Conservation (phyloP, 371 early-diverging fungal species). For the Rhizopus stolonifer region DNA sequence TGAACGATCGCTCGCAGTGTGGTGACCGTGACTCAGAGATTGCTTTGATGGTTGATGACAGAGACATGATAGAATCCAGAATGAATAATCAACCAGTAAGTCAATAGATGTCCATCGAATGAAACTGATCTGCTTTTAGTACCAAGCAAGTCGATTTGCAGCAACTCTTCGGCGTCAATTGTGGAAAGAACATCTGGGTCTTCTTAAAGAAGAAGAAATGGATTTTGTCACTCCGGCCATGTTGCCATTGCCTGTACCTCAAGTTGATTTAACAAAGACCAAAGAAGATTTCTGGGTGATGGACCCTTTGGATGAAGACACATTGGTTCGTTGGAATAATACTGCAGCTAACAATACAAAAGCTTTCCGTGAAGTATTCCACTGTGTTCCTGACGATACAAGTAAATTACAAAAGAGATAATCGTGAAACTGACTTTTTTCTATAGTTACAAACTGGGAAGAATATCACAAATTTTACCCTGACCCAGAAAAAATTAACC, state of each 20-base stretch:
- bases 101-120: not conserved
- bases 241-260: conserved; percentile 49
- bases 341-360: conserved; percentile 62
- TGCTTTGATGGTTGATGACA: conserved; percentile 79
- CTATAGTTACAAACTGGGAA: conserved; percentile 57
- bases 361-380: conserved; percentile 70
- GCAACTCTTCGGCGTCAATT: conserved; percentile 73
- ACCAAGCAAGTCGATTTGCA: conserved; percentile 66
- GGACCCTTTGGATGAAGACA: conserved; percentile 65
- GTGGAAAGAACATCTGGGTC: conserved; percentile 86
- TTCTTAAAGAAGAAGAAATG: conserved; percentile 52
- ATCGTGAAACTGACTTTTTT: not conserved
- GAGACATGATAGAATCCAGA: conserved; percentile 60
- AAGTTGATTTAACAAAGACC: conserved; percentile 35
- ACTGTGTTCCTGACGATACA: conserved; percentile 75
- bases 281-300: conserved; percentile 40
- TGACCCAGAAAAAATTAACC: conserved; percentile 29
- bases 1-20: conserved; percentile 89
- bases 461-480: conserved; percentile 66
- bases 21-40: conserved; percentile 93
- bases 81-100: conserved; percentile 75
- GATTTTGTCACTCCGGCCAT: conserved; percentile 47
- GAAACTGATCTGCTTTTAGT: conserved; percentile 20
- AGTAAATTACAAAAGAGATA: conserved; percentile 17
- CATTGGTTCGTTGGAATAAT: conserved; percentile 50